These are phyloP conservation scores for Neofusicoccum laricinum DNA, from an alignment of 2,329 filamentous ascomycete species.

Conservation along the genomic window DNA sequence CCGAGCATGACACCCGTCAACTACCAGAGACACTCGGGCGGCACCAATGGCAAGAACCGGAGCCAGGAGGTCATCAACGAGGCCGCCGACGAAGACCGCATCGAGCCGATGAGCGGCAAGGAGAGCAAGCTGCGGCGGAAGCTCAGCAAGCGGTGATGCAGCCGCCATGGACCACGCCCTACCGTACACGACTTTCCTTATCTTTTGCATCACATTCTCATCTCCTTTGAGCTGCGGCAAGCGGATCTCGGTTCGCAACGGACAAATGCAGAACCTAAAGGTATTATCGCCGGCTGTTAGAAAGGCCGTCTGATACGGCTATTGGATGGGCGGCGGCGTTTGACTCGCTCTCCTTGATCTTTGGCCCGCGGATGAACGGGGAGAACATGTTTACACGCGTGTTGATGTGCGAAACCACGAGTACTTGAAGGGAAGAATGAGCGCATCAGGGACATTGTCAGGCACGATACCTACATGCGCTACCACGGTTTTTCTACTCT, in stretches of 20 bases:
- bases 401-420: neutral
- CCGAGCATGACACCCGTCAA: neutral
- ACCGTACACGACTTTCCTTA: neutral
- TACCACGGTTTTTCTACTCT: neutral
- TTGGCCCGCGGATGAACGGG: too few species aligned
- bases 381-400: neutral
- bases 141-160: conserved; percentile 1
- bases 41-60: neutral
- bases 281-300: too few species aligned
- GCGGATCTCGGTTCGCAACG: too few species aligned
- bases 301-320: too few species aligned
- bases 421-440: neutral
- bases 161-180: neutral
- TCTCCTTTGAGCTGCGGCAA: too few species aligned
- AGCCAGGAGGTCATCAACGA: conserved; percentile 2
- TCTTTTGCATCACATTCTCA: neutral
- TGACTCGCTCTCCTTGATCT: too few species aligned
- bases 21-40: neutral
- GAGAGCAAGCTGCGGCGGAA: neutral
- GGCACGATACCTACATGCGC: neutral
- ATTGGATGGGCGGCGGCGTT: too few species aligned
- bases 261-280: too few species aligned
- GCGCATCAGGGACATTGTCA: neutral
- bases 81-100: conserved; percentile 3
- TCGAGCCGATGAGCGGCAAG: neutral